Base-by-base conservation (phyloP, 2,329 filamentous ascomycete species). In the Fusarium sp. region DNA sequence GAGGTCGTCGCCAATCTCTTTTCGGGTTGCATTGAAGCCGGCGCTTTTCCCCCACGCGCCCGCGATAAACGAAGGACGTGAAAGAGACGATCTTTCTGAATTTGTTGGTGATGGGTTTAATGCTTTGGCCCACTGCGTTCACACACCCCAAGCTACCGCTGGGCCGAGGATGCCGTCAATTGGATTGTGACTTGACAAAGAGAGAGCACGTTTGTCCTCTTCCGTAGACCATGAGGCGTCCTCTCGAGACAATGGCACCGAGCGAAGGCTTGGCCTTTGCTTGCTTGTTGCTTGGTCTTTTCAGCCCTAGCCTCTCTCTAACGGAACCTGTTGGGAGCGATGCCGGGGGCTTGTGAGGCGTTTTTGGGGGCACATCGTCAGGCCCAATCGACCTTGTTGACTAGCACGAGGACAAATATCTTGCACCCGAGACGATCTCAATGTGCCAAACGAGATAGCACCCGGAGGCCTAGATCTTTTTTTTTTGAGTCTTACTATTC, bases 361-460 rank as follows among this genome's bases (percentile, higher is more conserved):
- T 31, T 31, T 31, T 52, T 52, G 18, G 18, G 18, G 27, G 27
- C 48, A 14, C 18, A 54, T 54, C 27, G 6, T 54, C 48, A 54
- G 48, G 48, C 27, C 13, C 20, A 24, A 48, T 48, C 43, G 43
- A 24, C 43, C 43, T 24, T 16, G 43, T 43, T 45, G 20, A 24
- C 20, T 48, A 54, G 48, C 48, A 33, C 48, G 48, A 54, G 48
- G 48, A 54, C 48, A 31, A 31, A 54, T 16, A 54, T 54, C 48
- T 54, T 54, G 48, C n/a, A 54, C 48, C 48, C 48, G 48, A 31
- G 48, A 54, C 48, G 57, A 62, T 66, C 57, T 54, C 57, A 59
- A 43, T 48, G 54, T 45, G 27, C 59, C 59, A 50, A 52, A 37
- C 43, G 27, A 37, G 59, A 48, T 35, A 16, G 41, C 10, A n/a